Evolutionary conservation across 495 filamentous ascomycete genomes (phyloP), one percentile per base, ranked within the genome.

Genomic region (Glonium stellatum): DNA sequence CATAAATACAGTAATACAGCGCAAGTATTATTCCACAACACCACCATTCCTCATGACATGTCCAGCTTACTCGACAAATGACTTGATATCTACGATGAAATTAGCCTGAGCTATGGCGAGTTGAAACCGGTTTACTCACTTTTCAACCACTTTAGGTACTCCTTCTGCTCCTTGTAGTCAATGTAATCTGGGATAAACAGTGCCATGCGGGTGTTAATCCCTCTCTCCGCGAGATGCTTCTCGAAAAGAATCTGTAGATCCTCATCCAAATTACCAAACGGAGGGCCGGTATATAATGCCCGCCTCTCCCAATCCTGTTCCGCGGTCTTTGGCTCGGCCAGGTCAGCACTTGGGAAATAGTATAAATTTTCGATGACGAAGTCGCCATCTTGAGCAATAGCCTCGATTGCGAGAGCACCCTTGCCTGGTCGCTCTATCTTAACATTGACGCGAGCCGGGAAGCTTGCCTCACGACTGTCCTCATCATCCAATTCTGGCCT

Each of bases 121-220:
- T 56, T 27, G 48, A 34, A 34, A 34, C 11, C 3, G 53, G 9
- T 34, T 13, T 21, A 79, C 81, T 76, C 73, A 84, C 81, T 90
- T 66, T 85, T 83, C 71, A 99, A 78, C 93, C 93, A 99, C 60
- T 78, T 77, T 44, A 92, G 72, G 75, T 99, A 99, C 80, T 99
- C 93, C 81, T 84, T 89, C 84, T 99, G 92, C 83, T 99, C 93
- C 85, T 99, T 99, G 75, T 87, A 84, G 73, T 97, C 89, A 69
- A 97, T 92, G 77, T 96, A 99, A 71, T 97, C 92, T 54, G 91
- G 91, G 53, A 95, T 83, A 75, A 96, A 96, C 62, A 90, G 76
- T 57, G 90, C 91, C 68, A 99, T 80, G 61, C 85, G 82, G 59
- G 88, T 86, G 70, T 93, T 89, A 75, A 99, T 82, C 60, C 93